Evolutionary conservation across 2,329 filamentous ascomycete species (phyloP), one percentile per base, ranked within the genome.

Genomic region (Amphichorda felina): DNA sequence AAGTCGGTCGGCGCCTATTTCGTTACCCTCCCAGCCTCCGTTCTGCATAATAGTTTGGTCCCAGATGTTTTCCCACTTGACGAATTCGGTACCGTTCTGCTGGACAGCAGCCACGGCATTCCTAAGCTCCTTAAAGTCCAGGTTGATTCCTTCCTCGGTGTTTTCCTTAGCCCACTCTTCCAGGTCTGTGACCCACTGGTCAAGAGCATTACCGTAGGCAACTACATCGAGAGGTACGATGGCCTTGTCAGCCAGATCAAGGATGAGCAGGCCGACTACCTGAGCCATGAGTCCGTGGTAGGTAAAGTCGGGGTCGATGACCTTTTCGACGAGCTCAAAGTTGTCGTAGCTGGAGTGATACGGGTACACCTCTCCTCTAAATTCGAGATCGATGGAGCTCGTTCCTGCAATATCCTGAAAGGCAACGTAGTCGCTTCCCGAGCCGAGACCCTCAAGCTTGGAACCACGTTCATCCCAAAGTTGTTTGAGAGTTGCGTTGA

Each of bases 381-480:
- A 96, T 19, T 75, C 71, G 44, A 98, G 74, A 53, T 96, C 87
- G 38, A 98, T 66, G 9, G 83, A 88, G 30, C 86, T 89, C 7
- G 79, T 87, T 35, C 91, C 91, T 1, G 85, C 86, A 34, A 96
- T 83, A 52, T 89, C 75, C 57, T 94, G 89, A 56, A 96, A 98
- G 2, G 87, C 77, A 3, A 87, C 82, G 48, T 85, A 91, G 56
- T 96, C 91, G 45, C 85, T 82, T 8, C 72, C 79, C 4, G 77
- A 78, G 10, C 79, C 85, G 0, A 93, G 67, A 2, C 75, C 73
- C 31, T 78, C 75, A 1, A 96, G 63, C 21, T 70, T 61, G 16
- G 60, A 67, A 11, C 70, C 61, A 2, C 70, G 63, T 14, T 68
- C 62, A n/a, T 85, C 73, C 86, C 88, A 96, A 3, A 88, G 63